Evolutionary conservation across 345 rosid genomes (phyloP), one percentile per base, ranked within the genome.

Genomic region (Arabidopsis arenosa): DNA sequence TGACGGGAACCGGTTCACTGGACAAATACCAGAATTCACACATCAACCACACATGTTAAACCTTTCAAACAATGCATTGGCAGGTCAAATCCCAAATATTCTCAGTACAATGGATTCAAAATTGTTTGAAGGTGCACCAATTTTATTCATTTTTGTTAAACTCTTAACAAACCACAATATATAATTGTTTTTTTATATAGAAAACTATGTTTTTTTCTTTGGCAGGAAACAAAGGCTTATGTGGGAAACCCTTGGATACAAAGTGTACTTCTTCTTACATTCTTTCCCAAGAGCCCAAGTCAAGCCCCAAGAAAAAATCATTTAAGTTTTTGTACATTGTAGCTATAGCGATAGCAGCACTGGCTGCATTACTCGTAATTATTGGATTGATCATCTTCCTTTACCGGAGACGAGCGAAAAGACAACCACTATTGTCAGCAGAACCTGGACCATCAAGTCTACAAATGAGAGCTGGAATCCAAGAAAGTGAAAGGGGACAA

Each of bases 171-270:
- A 59, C n/a, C 9, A 37, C 15, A 59, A 28, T 2, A 17, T 15
- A 59, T 5, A 5, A 36, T 9, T 23, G 26, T 37, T 59, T 9
- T 3, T 9, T 37, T 59, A 5, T 3, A 7, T 9, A 17, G 3
- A 59, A 5, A 17, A 17, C 14, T 2, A 41, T 39, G 48, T 41
- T 45, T 47, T 48, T 13, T 39, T 47, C 2, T 17, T 44, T 55
- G 21, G 55, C 80, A 94, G 98, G 96, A 7, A 95, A 92, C 78
- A 72, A 84, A 70, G 93, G 70, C 30, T 75, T 94, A 32, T 90
- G 98, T 55, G 93, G 90, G 58, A 63, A 69, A 28, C 96, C 98
- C 65, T 63, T 92, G 70, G 59, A 33, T 2, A 60, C 40, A 0
- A 12, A 68, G 4, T 83, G 88, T 40, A 35, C 5, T 35, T 18